Conservation (phyloP, 441 rosid species). For the Croton laevigatus region DNA sequence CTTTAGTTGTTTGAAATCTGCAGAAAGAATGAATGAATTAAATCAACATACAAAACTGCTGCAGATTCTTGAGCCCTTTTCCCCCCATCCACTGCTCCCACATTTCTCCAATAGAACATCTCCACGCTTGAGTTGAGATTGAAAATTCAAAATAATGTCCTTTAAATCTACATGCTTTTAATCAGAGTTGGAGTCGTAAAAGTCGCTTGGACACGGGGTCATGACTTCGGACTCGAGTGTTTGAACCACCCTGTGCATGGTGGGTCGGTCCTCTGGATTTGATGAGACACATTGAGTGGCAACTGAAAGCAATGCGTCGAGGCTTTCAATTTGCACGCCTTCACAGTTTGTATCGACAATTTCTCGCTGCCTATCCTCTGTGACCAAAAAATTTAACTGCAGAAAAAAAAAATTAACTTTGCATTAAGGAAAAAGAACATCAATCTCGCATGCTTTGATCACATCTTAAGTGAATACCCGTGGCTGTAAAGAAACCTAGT, state of each 20-base stretch:
- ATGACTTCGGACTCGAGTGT: slow-evolving; percentile 91
- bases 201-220: slow-evolving; percentile 99
- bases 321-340: slow-evolving; percentile 74
- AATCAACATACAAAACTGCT: slow-evolving; percentile 28
- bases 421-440: neutral
- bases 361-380: slow-evolving; percentile 66
- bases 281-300: slow-evolving; percentile 86
- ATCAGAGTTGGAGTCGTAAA: slow-evolving; percentile 79
- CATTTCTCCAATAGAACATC: slow-evolving; percentile 13
- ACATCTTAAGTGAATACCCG: neutral
- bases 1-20: slow-evolving; percentile 27
- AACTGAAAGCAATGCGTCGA: slow-evolving; percentile 79
- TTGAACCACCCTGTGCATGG: slow-evolving; percentile 97
- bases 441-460: neutral
- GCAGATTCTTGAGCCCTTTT: slow-evolving; percentile 29
- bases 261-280: slow-evolving; percentile 85
- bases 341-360: slow-evolving; percentile 80
- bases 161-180: slow-evolving; percentile 28
- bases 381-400: slow-evolving; percentile 82
- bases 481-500: too few relatives aligned
- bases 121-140: slow-evolving; percentile 18
- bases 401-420: slow-evolving; percentile 18
- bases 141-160: slow-evolving; percentile 18
- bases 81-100: slow-evolving; percentile 21
- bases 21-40: slow-evolving; percentile 46